phyloP scores from a whole-genome alignment of 495 filamentous ascomycete genomes.

The Neurospora sp. region DNA sequence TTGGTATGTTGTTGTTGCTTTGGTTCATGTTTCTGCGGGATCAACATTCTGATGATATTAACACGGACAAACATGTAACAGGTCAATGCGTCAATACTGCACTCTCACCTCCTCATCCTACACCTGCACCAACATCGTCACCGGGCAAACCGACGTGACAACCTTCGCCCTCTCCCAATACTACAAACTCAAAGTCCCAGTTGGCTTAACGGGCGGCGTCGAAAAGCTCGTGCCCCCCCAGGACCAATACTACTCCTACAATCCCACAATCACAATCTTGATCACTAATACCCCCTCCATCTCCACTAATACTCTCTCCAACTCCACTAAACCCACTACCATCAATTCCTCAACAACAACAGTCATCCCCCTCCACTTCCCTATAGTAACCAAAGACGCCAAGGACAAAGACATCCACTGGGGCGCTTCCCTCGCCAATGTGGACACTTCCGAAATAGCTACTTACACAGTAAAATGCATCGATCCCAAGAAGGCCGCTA shows the following conservation, averaged over 20 bases:
- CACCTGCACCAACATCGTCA: background rate
- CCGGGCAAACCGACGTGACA: background rate
- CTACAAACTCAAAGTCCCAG: background rate
- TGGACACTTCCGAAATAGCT: background rate
- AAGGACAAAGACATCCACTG: background rate
- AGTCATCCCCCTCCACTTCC: background rate
- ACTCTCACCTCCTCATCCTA: background rate
- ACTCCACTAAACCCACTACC: background rate
- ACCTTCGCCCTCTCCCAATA: background rate
- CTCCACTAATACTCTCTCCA: background rate
- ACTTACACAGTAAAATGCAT: background rate
- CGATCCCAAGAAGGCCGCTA: background rate
- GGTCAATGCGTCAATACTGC: background rate
- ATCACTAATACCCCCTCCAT: background rate
- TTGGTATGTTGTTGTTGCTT: background rate
- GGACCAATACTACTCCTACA: background rate
- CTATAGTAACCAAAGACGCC: background rate
- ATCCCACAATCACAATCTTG: background rate
- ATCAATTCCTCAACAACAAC: background rate
- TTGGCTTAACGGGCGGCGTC: background rate
- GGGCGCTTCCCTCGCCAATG: background rate
- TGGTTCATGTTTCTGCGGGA: background rate
- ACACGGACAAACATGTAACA: background rate
- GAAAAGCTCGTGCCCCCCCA: background rate
- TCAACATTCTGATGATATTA: background rate